Conservation (phyloP, 2,329 filamentous ascomycete species). For the Xylaria sp. region DNA sequence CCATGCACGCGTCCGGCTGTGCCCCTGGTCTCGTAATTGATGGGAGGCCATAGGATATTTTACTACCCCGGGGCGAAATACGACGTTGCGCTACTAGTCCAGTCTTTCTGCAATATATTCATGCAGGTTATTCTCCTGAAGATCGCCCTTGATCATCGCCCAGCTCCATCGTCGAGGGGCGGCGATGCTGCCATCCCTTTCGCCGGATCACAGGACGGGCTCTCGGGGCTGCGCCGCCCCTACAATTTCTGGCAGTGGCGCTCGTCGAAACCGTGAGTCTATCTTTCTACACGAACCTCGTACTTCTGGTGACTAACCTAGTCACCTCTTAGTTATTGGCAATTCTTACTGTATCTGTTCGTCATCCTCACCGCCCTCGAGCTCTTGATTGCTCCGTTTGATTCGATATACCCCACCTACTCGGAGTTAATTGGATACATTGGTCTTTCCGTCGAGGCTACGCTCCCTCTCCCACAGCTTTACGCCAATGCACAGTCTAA, state of each 20-base stretch:
- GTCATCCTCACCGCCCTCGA: constrained; percentile 71
- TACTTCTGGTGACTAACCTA: constrained; percentile 41
- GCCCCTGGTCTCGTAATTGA: constrained; percentile 23
- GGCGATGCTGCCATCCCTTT: constrained; percentile 73
- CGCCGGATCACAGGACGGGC: constrained; percentile 59
- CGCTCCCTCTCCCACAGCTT: constrained; percentile 84
- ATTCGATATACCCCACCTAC: constrained; percentile 71
- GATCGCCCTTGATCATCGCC: constrained; percentile 75
- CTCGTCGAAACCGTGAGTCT: constrained; percentile 70
- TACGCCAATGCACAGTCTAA: constrained; percentile 73
- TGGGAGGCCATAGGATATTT: constrained; percentile 64
- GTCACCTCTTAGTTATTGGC: constrained; percentile 73
- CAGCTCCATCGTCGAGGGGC: constrained; percentile 67
- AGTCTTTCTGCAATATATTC: constrained; percentile 73
- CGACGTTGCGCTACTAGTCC: constrained; percentile 71
- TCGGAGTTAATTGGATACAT: constrained; percentile 76
- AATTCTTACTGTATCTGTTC: constrained; percentile 77
- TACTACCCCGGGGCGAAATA: constrained; percentile 76
- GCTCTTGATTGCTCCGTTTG: constrained; percentile 70
- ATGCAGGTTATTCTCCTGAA: constrained; percentile 74
- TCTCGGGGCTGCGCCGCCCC: constrained; percentile 64
- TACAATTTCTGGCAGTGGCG: constrained; percentile 89
- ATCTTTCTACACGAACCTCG: background rate
- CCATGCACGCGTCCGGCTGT: background rate
- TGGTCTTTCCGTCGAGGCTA: constrained; percentile 82